A percentile compares a stretch with the other conserved stretches of the same genome.
Conservation (phyloP, 257 asterid species). For the Solanum infundibuliforme region DNA sequence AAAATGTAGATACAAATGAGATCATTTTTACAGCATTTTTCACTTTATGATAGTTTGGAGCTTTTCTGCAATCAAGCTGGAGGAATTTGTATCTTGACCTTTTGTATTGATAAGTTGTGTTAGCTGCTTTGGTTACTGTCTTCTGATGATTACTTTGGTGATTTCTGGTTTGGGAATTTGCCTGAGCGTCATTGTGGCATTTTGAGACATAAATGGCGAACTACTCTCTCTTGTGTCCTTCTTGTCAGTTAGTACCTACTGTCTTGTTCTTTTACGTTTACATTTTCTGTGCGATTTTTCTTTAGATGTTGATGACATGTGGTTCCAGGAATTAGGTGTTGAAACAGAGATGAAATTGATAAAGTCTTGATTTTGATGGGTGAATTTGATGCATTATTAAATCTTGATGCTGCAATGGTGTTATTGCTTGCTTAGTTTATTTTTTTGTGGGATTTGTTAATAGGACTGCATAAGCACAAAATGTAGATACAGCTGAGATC, state of each 20-base stretch:
- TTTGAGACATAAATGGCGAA: background rate
- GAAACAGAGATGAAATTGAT: background rate
- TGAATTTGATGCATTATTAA: background rate
- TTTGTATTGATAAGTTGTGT: background rate
- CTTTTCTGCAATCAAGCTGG: background rate
- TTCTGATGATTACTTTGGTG: background rate
- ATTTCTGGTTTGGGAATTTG: background rate
- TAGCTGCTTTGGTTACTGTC: background rate
- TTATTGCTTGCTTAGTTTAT: too few species aligned
- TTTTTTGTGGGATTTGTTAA: too few species aligned
- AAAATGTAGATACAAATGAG: background rate
- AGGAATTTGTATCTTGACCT: background rate
- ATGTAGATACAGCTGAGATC: background rate
- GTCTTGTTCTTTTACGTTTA: background rate
- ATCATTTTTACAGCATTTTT: background rate
- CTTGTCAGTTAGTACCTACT: conserved; percentile 51
- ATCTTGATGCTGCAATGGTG: background rate
- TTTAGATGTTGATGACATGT: background rate
- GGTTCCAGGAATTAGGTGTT: background rate
- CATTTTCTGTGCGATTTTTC: background rate
- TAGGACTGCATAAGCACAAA: background rate
- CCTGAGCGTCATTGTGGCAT: background rate
- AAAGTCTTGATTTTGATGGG: background rate
- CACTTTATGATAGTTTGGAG: background rate
- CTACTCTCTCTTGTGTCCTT: conserved; percentile 48